Base-by-base conservation (phyloP, 2,329 filamentous ascomycete species). In the Penicillium sp. region DNA sequence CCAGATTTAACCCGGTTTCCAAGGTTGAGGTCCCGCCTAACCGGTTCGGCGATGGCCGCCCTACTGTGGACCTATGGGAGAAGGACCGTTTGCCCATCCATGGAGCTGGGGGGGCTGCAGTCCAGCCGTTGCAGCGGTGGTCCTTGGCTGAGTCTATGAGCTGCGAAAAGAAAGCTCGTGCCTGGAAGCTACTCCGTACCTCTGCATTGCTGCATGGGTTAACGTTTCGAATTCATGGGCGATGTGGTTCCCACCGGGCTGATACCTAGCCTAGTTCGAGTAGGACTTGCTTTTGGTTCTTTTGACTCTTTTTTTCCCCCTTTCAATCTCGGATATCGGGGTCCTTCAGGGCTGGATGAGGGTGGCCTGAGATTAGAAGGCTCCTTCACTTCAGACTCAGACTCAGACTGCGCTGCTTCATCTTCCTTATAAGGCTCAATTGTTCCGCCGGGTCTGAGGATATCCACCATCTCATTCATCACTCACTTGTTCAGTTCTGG, bases 31-130 rank as follows among this genome's bases (percentile, higher is more conserved):
- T 53, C 30, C 30, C n/a, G 50, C 31, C 50, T 50, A 50, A 26
- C 51, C 21, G 31, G 31, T 38, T 54, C 51, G 51, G 51, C 51
- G 51, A 56, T 56, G 53, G 41, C 53, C 53, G 53, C 17, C 51
- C 21, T 9, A 29, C 45, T n/a, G 19, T 11, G 26, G 26, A 26
- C 26, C 26, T 26, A 26, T 26, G 3, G 26, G 26, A 26, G 26
- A 5, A 41, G 35, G 35, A 15, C 35, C 35, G 35, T 41, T 41
- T 5, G 35, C 35, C 35, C 35, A 1, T 11, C 35, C 35, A 41
- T 41, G 35, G 35, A 41, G 35, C 35, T 41, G 35, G 35, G 11
- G 35, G 35, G 35, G 9, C 50, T 53, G 49, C 49, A 52, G 49
- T 19, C 38, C 41, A 47, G 53, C 38, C 41, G 41, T 56, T 46